These are phyloP conservation scores for Macrolepiota albuminosa DNA, from an alignment of 768 basidiomycete genomes.

Conservation along the genomic window DNA sequence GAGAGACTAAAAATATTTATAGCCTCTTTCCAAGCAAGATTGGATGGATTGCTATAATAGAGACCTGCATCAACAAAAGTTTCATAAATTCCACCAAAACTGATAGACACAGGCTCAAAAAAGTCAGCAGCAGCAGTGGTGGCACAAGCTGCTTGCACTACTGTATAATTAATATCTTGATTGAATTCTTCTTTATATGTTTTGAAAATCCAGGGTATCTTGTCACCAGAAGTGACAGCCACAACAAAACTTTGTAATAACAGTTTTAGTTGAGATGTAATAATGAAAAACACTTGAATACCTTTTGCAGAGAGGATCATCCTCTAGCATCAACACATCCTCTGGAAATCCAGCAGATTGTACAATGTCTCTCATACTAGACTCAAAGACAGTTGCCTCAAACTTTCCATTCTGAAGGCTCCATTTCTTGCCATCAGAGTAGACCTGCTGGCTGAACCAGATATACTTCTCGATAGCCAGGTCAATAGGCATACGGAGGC, in stretches of 20 bases:
- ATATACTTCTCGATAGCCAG: too few species aligned
- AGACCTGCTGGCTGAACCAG: too few species aligned
- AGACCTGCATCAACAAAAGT: not conserved
- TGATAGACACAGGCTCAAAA: not conserved
- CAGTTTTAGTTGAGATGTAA: not conserved
- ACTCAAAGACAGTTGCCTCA: not conserved
- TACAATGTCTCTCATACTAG: not conserved
- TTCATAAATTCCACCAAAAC: not conserved
- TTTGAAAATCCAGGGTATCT: not conserved
- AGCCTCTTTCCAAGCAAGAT: not conserved
- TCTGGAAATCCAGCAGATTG: not conserved
- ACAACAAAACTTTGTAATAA: not conserved
- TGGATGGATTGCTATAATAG: not conserved
- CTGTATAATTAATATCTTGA: not conserved
- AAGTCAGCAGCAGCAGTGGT: not conserved
- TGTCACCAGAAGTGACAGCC: not conserved
- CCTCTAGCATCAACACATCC: not conserved
- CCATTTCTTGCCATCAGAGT: too few species aligned
- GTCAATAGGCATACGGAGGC: too few species aligned
- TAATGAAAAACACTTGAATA: not conserved
- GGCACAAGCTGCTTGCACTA: not conserved
- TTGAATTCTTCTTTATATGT: not conserved
- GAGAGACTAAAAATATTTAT: not conserved
- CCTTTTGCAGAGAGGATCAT: not conserved
- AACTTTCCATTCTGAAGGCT: too few species aligned